Percentiles rank a stretch among this genome's conserved stretches.
Conservation (phyloP, 176 grass and related monocot species). For the Rhynchospora breviuscula region DNA sequence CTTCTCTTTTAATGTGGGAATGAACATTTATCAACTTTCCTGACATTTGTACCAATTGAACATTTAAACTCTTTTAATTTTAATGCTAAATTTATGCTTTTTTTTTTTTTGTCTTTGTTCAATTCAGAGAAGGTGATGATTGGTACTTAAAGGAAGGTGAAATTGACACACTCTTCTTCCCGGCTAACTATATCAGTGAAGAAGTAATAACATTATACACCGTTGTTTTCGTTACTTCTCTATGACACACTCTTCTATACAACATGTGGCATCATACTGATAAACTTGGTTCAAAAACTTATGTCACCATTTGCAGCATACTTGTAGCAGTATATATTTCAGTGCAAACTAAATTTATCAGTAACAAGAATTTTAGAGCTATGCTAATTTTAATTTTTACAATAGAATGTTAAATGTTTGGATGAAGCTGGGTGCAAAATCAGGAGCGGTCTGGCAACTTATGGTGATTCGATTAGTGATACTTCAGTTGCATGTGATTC, state of each 20-base stretch:
- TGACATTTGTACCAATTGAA: constrained; percentile 14
- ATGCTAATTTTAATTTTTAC: constrained; percentile 24
- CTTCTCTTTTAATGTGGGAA: constrained; percentile 60
- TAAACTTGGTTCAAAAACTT: not conserved
- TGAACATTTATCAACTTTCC: not conserved
- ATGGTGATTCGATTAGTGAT: constrained; percentile 58
- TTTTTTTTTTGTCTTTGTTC: constrained; percentile 23
- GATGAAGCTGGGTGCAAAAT: constrained; percentile 74
- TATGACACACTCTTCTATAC: constrained; percentile 10
- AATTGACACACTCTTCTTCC: constrained; percentile 70
- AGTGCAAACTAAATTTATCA: not conserved
- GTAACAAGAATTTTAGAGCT: constrained; percentile 17
- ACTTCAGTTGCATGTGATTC: constrained; percentile 98
- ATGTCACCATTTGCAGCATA: not conserved
- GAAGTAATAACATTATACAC: constrained; percentile 63
- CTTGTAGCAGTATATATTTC: not conserved
- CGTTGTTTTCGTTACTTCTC: constrained; percentile 15
- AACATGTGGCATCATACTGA: not conserved
- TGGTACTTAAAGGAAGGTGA: constrained; percentile 59
- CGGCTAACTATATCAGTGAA: constrained; percentile 90
- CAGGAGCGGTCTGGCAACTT: constrained; percentile 47
- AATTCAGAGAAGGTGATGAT: constrained; percentile 66
- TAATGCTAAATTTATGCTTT: not conserved
- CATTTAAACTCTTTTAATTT: constrained; percentile 8
- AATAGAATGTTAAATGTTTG: constrained; percentile 85